These are phyloP conservation scores for Cinchona pubescens DNA, from an alignment of 257 asterid species.

Conservation along the genomic window DNA sequence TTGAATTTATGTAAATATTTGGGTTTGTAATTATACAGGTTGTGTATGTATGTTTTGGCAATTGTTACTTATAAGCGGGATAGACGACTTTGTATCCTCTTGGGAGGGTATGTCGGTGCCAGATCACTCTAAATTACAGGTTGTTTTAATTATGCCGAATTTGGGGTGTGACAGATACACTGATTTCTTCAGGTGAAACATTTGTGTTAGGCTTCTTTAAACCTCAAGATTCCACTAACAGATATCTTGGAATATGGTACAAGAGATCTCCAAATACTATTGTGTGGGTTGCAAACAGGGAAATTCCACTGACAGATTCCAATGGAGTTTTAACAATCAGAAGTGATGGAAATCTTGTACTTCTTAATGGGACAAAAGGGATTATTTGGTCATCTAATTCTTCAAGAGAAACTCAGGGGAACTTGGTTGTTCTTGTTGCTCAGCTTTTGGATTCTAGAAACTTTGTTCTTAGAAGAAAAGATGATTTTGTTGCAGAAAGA, in stretches of 20 bases:
- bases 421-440: conserved; percentile 16
- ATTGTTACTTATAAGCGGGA: too few relatives aligned
- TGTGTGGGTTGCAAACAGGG: conserved; percentile 34
- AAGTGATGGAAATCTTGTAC: conserved; percentile 14
- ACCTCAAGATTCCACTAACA: conserved; percentile 13
- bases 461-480: conserved; percentile 15
- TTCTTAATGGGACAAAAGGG: conserved; percentile 7
- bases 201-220: conserved; percentile 27
- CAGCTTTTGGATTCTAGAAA: conserved; percentile 29
- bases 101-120: too few relatives aligned
- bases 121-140: too few relatives aligned
- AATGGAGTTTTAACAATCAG: conserved; percentile 17
- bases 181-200: conserved; percentile 15
- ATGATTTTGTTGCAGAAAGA: background rate
- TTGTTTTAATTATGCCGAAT: too few relatives aligned
- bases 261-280: conserved; percentile 13
- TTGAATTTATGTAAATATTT: too few relatives aligned
- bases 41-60: too few relatives aligned
- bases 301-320: conserved; percentile 13
- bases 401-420: background rate
- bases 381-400: conserved; percentile 29
- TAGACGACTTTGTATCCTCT: too few relatives aligned
- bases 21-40: too few relatives aligned
- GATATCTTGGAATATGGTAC: conserved; percentile 32
- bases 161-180: too few relatives aligned